These are phyloP conservation scores for Diplodia seriata DNA, from an alignment of 2,329 filamentous ascomycete species.

Conservation along the genomic window DNA sequence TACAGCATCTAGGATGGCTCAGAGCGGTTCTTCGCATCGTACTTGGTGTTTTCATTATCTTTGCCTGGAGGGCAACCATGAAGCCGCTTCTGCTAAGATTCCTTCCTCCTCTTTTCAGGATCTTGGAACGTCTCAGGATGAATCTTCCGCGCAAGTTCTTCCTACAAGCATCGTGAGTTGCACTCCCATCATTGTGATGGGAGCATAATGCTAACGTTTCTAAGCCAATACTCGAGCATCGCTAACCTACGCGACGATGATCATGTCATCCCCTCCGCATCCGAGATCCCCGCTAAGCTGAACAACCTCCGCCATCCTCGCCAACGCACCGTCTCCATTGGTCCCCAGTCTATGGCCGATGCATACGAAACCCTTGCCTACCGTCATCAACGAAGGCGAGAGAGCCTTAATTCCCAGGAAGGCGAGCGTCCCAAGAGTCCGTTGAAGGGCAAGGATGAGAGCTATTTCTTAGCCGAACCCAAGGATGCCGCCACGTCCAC, in stretches of 20 bases:
- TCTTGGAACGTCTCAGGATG: slow-evolving; percentile 80
- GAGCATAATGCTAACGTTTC: not conserved
- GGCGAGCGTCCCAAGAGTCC: slow-evolving; percentile 42
- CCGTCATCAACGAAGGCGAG: slow-evolving; percentile 72
- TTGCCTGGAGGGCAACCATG: slow-evolving; percentile 87
- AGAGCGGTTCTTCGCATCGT: slow-evolving; percentile 72
- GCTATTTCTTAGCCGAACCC: slow-evolving; percentile 33
- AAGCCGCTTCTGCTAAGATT: slow-evolving; percentile 80
- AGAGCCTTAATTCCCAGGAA: slow-evolving; percentile 60
- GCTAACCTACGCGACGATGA: slow-evolving; percentile 76
- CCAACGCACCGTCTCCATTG: slow-evolving; percentile 83
- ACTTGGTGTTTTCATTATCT: slow-evolving; percentile 81
- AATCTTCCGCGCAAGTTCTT: slow-evolving; percentile 90
- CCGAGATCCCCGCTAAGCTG: slow-evolving; percentile 82
- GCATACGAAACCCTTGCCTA: slow-evolving; percentile 95
- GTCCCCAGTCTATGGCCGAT: slow-evolving; percentile 94
- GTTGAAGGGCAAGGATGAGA: slow-evolving; percentile 33
- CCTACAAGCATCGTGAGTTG: slow-evolving; percentile 74
- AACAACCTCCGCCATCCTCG: slow-evolving; percentile 82
- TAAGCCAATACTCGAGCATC: slow-evolving; percentile 79
- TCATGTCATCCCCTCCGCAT: slow-evolving; percentile 88
- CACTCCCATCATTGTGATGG: slow-evolving; percentile 16
- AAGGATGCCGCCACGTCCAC: slow-evolving; percentile 38
- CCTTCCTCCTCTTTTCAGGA: slow-evolving; percentile 85
- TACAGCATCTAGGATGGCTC: slow-evolving; percentile 70